Evolutionary conservation across 2,329 filamentous ascomycete genomes (phyloP).

Genomic region (Blastomyces percursus): DNA sequence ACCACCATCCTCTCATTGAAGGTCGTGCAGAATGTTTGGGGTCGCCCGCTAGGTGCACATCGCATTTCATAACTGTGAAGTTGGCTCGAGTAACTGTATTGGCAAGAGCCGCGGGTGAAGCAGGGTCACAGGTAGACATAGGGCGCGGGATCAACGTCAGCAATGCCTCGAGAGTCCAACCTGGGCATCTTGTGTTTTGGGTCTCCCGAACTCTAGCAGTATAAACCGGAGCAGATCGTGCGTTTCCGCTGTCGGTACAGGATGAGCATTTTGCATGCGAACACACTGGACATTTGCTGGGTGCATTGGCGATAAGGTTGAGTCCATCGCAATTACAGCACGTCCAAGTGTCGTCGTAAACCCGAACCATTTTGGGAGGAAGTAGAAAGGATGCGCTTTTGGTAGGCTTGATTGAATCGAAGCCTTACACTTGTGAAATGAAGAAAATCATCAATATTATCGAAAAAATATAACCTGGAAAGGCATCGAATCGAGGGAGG

Average conservation of each 20-base stretch:
- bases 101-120: background rate
- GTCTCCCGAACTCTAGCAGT: background rate
- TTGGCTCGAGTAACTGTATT: background rate
- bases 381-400: background rate
- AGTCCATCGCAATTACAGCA: conserved; percentile 17
- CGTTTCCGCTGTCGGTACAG: conserved; percentile 7
- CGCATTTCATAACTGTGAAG: conserved; percentile 3
- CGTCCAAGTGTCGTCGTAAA: conserved; percentile 15
- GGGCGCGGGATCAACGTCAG: background rate
- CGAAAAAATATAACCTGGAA: background rate
- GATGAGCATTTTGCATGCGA: conserved; percentile 8
- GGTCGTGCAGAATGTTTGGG: background rate
- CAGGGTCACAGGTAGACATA: background rate
- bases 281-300: conserved; percentile 10
- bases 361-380: background rate
- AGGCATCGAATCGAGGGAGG: background rate
- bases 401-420: background rate
- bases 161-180: background rate
- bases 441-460: background rate
- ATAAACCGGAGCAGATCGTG: background rate
- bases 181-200: background rate
- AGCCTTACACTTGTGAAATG: background rate
- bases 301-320: conserved; percentile 15
- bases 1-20: conserved; percentile 12
- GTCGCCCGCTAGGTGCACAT: background rate